A percentile compares a stretch with the other conserved stretches of the same genome.
Conservation (phyloP, 306 rosid species). For the Sophora flavescens region DNA sequence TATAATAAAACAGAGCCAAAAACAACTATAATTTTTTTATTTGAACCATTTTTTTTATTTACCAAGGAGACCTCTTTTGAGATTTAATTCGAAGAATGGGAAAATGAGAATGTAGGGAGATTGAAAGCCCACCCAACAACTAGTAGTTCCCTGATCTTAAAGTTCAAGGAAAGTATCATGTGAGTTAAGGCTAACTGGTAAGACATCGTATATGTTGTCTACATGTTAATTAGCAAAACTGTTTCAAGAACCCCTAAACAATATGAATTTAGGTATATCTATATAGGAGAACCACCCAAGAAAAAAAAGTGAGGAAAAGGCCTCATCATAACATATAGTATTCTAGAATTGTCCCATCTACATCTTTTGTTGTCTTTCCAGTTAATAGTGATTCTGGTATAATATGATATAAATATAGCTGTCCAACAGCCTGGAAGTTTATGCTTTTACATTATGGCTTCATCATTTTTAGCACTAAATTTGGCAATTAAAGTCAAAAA, state of each 20-base stretch:
- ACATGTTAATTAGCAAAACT: background rate
- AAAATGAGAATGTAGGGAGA: background rate
- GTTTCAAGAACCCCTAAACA: background rate
- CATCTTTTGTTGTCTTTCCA: background rate
- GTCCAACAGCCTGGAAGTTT: background rate
- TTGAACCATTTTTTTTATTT: background rate
- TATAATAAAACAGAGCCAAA: background rate
- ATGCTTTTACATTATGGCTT: background rate
- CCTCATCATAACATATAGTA: background rate
- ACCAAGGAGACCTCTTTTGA: background rate
- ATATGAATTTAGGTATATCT: background rate
- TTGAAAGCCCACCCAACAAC: background rate
- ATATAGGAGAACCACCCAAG: too few species aligned
- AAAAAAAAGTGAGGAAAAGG: background rate
- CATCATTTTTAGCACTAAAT: background rate
- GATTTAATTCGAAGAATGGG: background rate
- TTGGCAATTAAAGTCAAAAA: background rate
- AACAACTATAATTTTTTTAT: background rate
- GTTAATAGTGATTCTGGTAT: background rate
- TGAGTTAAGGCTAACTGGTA: background rate
- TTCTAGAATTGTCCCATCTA: background rate
- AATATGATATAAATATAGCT: background rate
- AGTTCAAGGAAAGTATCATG: background rate
- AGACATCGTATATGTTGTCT: background rate
- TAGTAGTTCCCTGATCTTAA: background rate